Base-by-base conservation (phyloP, 331 rosid genomes). In the Pyracantha coccinea region DNA sequence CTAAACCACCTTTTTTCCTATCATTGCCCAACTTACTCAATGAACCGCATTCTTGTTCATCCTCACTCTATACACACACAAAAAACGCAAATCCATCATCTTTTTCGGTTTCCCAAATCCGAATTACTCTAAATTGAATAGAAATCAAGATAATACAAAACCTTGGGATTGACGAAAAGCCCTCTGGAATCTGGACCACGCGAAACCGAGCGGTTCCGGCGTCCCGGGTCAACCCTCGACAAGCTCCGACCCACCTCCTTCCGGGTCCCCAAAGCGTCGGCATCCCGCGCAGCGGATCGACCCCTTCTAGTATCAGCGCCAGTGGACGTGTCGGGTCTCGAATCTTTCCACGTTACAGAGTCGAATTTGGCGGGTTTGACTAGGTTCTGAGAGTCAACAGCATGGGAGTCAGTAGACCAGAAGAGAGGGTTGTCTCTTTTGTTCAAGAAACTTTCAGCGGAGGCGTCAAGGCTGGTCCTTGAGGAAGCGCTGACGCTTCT, bases 361-460 rank as follows among this genome's bases (percentile, higher is more conserved):
- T 27, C 66, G 9, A 27, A 27, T 21, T 61, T 73, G 17, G 58
- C 53, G 76, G 62, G 35, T 76, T 58, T 75, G 13, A 32, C 45
- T 17, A 33, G 19, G 5, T 68, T 61, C 24, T 76, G 7, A 8
- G 82, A 16, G 33, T 77, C 82, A 17, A 77, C 19, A 13, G 66
- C 6, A 20, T 77, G 79, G 52, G 88, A 77, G 2, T 61, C 70
- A 27, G 78, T n/a, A 50, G 78, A 81, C 73, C 81, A 84, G 75
- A 90, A 93, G 24, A 93, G 91, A 62, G 98, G 98, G 65, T 93
- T 93, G 67, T 93, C 96, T 67, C 95, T 87, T 79, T 86, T 93
- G 76, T 91, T 93, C 41, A 86, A 84, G 82, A 93, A 93, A 11
- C 86, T 66, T 3, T 75, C 93, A 1, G 83, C 35, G 25, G 95